Conservation (phyloP, 2,329 filamentous ascomycete genomes). For the Penicillium rolfsii region DNA sequence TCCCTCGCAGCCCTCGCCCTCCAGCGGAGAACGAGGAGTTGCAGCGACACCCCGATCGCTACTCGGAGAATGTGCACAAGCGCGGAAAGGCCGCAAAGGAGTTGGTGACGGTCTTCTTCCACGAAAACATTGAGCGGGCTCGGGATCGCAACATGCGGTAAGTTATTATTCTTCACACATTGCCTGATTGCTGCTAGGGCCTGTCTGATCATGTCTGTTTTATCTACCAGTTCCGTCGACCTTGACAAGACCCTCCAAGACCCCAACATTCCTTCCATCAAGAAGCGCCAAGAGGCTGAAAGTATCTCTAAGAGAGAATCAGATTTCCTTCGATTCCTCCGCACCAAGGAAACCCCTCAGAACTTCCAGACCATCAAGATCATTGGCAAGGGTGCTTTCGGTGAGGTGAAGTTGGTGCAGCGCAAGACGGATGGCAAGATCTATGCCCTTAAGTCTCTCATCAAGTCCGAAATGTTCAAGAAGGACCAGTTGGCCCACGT, state of each 20-base stretch:
- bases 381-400: constrained; percentile 98
- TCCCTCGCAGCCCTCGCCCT: constrained; percentile 61
- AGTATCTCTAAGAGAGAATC: constrained; percentile 86
- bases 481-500: constrained; percentile 98
- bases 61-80: constrained; percentile 83
- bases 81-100: constrained; percentile 67
- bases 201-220: neutral
- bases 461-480: constrained; percentile 99
- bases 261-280: constrained; percentile 70
- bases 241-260: constrained; percentile 84
- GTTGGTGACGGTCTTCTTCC: constrained; percentile 81
- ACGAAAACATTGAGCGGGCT: constrained; percentile 95
- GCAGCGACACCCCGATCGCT: constrained; percentile 77
- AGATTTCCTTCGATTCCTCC: constrained; percentile 89
- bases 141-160: constrained; percentile 94
- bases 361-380: constrained; percentile 98
- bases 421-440: constrained; percentile 96
- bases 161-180: constrained; percentile 31
- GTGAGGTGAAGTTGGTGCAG: constrained; percentile 96
- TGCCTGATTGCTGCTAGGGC: neutral
- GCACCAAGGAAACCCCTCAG: constrained; percentile 87
- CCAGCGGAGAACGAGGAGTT: constrained; percentile 70
- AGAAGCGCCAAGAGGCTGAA: constrained; percentile 83
- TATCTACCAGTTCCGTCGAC: constrained; percentile 74
- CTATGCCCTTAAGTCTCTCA: constrained; percentile 95